Base-by-base conservation (phyloP, 805 yeast genomes). In the Torulaspora franciscae region DNA sequence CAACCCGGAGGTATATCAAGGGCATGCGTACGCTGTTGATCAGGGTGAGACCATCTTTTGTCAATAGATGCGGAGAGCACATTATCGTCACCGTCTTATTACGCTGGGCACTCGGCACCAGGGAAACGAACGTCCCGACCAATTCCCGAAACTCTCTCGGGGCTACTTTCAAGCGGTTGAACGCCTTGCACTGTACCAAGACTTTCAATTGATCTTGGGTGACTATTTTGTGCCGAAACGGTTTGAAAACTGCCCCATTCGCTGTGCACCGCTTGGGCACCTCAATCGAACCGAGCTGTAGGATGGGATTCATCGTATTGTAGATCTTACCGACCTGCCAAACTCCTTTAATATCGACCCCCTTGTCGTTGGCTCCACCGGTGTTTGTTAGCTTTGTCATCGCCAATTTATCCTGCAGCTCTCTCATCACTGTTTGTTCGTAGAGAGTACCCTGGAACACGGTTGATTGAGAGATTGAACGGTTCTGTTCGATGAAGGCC, bases 351-450 rank as follows among this genome's bases (percentile, higher is more conserved):
- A 65, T 54, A 49, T 65, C 69, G 5, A 64, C 56, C 4, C 69
- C 69, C 7, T 54, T 58, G 46, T 65, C 69, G 46, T 60, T 54
- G 4, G 64, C 57, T 9, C 68, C 68, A 8, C 69, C 68, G 2
- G 61, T 51, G 30, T 56, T 56, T 25, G 45, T 40, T 6, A 59
- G 37, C 5, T 54, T 37, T 14, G 42, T 43, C 58, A 63, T 50
- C 9, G 50, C 40, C 9, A 65, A 45, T 45, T 65, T 65, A 6
- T 48, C 45, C 6, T 46, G 36, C 17, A 65, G 43, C 35, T 65
- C 68, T 40, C 65, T 52, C 49, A 58, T 55, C 1, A 61, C 66
- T 1, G 62, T 57, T 40, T 57, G 54, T 38, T 65, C 68, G 45
- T 65, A 65, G 3, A 62, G 46, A 24, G 56, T 60, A 10, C 68